Evolutionary conservation across 768 basidiomycete species (phyloP), one percentile per base, ranked within the genome.

Genomic region (Pulveroboletus sp.): DNA sequence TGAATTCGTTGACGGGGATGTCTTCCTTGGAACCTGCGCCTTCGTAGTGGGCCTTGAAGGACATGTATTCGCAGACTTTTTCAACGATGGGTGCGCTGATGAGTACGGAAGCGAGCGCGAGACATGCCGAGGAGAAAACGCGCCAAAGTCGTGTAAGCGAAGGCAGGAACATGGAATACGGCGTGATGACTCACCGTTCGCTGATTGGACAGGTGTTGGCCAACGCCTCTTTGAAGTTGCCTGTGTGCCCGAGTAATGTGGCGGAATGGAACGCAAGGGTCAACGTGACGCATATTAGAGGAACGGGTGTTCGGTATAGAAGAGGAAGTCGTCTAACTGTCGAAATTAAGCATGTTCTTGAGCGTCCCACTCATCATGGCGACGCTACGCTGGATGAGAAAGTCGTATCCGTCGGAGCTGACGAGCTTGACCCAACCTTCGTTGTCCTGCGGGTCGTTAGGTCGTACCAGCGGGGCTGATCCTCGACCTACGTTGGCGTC

Each of bases 21-120:
- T 92, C 89, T 58, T 93, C 90, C 56, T 84, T 89, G 7, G 80
- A 71, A 1, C 78, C 80, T 2, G 72, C 73, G n/a, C 77, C 76
- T 53, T 85, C 82, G 63, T 90, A 92, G 53, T 91, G 77, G 1
- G 82, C 73, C 69, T 88, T 93, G 75, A 87, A 93, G 30, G 80
- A 73, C 72, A 95, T 88, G 63, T 92, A 96, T 67, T 97, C 93
- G 37, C 91, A 76, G 46, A 95, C 74, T 63, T 91, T 93, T 69
- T 93, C 89, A 2, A 90, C 80, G 32, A 95, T 83, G 24, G 86
- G 77, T 8, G 76, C 82, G 28, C 82, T 83, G 55, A 1, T 5
- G n/a, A 8, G 28, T 5, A 35, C 28, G 45, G 39, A 50, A 51
- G 46, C 21, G 41, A 43, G 17, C 1, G 9, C 4, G 11, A 11